phyloP scores from a whole-genome alignment of 805 yeast species.

The Clavispora santaluciae region DNA sequence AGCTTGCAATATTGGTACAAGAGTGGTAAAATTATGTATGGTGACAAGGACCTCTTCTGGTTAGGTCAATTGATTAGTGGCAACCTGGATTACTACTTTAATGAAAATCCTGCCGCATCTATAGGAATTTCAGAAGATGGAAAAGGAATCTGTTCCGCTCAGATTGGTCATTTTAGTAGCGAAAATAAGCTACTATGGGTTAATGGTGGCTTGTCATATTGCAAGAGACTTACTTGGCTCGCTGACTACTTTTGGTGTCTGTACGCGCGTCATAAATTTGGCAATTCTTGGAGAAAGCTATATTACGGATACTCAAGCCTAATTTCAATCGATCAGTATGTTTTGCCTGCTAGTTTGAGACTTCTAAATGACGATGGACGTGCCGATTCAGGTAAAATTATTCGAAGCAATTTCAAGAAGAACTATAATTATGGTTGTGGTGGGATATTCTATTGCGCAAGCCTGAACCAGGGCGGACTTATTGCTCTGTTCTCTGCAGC shows the following conservation, averaged over 20 bases:
- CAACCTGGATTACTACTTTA: conserved; percentile 15
- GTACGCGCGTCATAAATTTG: conserved; percentile 5
- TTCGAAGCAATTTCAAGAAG: conserved; percentile 8
- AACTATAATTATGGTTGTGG: conserved; percentile 12
- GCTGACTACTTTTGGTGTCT: conserved; percentile 10
- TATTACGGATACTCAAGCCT: conserved; percentile 6
- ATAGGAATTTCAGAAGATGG: conserved; percentile 17
- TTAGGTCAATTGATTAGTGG: conserved; percentile 24
- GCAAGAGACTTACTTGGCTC: conserved; percentile 18
- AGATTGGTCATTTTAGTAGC: conserved; percentile 20
- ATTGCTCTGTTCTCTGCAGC: conserved; percentile 5
- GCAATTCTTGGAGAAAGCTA: conserved; percentile 1
- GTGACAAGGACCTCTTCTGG: conserved; percentile 29
- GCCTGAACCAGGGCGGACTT: conserved; percentile 10
- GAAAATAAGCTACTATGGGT: conserved; percentile 22
- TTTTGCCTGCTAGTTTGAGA: conserved; percentile 9
- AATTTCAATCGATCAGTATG: conserved; percentile 6
- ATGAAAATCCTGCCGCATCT: conserved; percentile 18
- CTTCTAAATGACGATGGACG: conserved; percentile 6
- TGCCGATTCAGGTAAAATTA: background rate
- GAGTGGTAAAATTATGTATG: conserved; percentile 21
- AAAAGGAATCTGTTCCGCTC: conserved; percentile 21
- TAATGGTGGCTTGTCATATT: conserved; percentile 24
- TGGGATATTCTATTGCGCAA: conserved; percentile 13
- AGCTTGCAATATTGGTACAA: conserved; percentile 11